Percentiles rank a stretch among this genome's conserved stretches.
These are phyloP conservation scores for Gossypium davidsonii DNA, from an alignment of 441 rosid genomes.

Conservation along the genomic window DNA sequence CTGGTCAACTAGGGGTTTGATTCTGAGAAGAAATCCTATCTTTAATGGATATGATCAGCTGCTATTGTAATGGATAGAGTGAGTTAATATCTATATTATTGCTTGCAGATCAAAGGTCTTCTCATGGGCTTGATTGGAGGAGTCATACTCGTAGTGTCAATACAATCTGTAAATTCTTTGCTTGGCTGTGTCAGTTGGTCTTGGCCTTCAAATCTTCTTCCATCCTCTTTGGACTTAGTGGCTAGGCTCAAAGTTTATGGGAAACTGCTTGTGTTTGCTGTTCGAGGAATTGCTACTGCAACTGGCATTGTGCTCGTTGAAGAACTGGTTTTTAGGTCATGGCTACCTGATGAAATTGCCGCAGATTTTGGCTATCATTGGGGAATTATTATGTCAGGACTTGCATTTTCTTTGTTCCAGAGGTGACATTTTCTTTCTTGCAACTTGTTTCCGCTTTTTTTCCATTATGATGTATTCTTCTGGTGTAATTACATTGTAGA, in stretches of 20 bases:
- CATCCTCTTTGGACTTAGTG: constrained; percentile 40
- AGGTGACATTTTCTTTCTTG: constrained; percentile 41
- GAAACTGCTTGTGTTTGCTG: constrained; percentile 38
- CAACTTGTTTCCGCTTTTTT: not conserved
- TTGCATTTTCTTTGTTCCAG: constrained; percentile 62
- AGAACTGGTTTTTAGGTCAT: constrained; percentile 83
- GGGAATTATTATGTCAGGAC: constrained; percentile 77
- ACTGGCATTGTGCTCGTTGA: constrained; percentile 65
- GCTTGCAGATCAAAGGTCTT: constrained; percentile 57
- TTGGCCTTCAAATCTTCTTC: constrained; percentile 49
- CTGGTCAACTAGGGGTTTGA: not conserved
- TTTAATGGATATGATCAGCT: not conserved
- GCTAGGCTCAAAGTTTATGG: constrained; percentile 37
- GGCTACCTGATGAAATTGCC: constrained; percentile 84
- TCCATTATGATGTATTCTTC: not conserved
- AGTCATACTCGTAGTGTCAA: constrained; percentile 47
- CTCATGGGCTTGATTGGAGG: constrained; percentile 67
- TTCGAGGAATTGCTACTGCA: constrained; percentile 58
- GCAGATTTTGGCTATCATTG: constrained; percentile 68
- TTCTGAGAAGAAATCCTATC: not conserved
- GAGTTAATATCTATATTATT: constrained; percentile 15
- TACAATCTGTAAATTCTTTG: constrained; percentile 56
- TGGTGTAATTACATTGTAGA: not conserved
- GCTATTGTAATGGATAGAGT: not conserved
- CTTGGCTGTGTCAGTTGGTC: constrained; percentile 56